Percentiles rank a stretch among this genome's conserved stretches.
Conservation (phyloP, 2,329 filamentous ascomycete genomes). For the Fusarium veterinarium region DNA sequence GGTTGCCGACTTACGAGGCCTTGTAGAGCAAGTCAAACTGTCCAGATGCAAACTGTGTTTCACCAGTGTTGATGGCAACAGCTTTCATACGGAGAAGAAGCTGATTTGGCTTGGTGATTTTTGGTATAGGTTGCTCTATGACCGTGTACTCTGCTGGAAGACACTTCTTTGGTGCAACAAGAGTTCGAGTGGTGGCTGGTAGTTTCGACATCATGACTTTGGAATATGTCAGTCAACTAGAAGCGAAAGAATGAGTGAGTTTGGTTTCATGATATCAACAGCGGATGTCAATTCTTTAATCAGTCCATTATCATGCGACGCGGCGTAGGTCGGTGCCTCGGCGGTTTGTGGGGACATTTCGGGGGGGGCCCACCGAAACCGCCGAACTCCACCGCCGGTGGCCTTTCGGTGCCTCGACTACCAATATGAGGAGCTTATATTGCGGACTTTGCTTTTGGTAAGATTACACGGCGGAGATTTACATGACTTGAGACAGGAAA, state of each 20-base stretch:
- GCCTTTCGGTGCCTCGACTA: neutral
- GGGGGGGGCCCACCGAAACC: slow-evolving; percentile 40
- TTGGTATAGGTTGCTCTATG: slow-evolving; percentile 56
- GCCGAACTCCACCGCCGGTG: slow-evolving; percentile 41
- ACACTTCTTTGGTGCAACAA: slow-evolving; percentile 55
- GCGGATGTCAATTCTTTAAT: slow-evolving; percentile 26
- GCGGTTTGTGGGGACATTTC: slow-evolving; percentile 25
- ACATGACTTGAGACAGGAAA: too few relatives aligned
- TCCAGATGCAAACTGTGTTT: slow-evolving; percentile 49
- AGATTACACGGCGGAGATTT: neutral
- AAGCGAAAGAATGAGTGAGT: neutral
- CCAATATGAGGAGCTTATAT: neutral
- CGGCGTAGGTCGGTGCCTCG: slow-evolving; percentile 34
- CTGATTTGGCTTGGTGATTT: slow-evolving; percentile 56
- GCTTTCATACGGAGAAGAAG: slow-evolving; percentile 57
- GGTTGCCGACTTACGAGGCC: slow-evolving; percentile 41
- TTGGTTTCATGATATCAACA: neutral
- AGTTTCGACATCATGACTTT: slow-evolving; percentile 43
- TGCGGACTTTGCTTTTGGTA: neutral
- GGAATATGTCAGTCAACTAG: accelerated
- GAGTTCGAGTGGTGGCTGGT: slow-evolving; percentile 57
- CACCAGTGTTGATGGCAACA: slow-evolving; percentile 50
- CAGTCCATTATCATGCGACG: neutral
- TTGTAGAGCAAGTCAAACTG: slow-evolving; percentile 40
- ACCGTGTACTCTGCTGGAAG: slow-evolving; percentile 54